Percentiles rank a stretch among this genome's conserved stretches.
Evolutionary conservation across 495 filamentous ascomycete species (phyloP).

Genomic region (Annulohypoxylon stygium): DNA sequence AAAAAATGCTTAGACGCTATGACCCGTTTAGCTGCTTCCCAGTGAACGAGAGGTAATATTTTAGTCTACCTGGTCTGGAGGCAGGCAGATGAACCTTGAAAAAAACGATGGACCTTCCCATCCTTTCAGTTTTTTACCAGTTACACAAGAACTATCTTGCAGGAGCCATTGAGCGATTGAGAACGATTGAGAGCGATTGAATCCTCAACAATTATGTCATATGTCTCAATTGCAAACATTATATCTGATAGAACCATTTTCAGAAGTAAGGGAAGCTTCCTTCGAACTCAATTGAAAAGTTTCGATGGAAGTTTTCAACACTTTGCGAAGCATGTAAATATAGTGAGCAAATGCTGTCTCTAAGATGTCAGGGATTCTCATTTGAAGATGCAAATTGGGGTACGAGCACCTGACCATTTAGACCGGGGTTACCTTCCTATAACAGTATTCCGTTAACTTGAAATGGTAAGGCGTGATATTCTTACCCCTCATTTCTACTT

Average conservation of each 20-base stretch:
- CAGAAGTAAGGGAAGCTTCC: constrained; percentile 10
- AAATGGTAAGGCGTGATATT: constrained; percentile 42
- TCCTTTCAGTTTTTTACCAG: constrained; percentile 10
- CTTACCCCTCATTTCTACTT: constrained; percentile 48
- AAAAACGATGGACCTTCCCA: constrained; percentile 6
- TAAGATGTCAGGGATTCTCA: constrained; percentile 42
- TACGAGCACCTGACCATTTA: constrained; percentile 40
- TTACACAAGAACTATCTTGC: constrained; percentile 21
- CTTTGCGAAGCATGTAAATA: constrained; percentile 35
- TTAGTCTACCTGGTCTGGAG: background rate
- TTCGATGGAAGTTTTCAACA: constrained; percentile 28
- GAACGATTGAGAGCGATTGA: constrained; percentile 13
- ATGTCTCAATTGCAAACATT: constrained; percentile 29
- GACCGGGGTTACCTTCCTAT: constrained; percentile 45
- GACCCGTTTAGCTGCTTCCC: constrained; percentile 16
- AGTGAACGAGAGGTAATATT: constrained; percentile 12
- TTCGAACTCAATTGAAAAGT: constrained; percentile 28
- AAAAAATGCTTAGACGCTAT: background rate
- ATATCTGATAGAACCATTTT: constrained; percentile 2
- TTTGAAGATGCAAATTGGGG: constrained; percentile 47
- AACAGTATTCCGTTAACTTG: constrained; percentile 42
- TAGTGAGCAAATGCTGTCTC: constrained; percentile 20
- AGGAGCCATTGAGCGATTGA: constrained; percentile 16
- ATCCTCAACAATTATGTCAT: background rate
- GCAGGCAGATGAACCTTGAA: constrained; percentile 3